These are phyloP conservation scores for Aureobasidium sp. DNA, from an alignment of 2,329 filamentous ascomycete genomes.

Conservation along the genomic window DNA sequence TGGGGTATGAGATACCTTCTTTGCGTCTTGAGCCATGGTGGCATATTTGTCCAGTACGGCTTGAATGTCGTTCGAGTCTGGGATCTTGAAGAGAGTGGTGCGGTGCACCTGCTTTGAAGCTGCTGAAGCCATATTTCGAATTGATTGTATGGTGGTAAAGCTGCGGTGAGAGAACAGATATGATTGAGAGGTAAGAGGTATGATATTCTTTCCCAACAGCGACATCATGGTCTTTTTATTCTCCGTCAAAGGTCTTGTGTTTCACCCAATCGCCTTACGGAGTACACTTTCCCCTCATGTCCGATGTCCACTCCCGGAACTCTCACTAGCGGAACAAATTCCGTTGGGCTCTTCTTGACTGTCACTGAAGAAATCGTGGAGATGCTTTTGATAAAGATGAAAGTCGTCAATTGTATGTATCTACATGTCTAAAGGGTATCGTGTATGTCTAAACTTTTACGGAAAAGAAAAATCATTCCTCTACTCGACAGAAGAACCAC, in stretches of 20 bases:
- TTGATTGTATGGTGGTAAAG: not conserved
- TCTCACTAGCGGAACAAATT: not conserved
- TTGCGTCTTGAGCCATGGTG: slow-evolving; percentile 33
- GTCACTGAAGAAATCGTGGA: not conserved
- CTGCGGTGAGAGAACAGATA: not conserved
- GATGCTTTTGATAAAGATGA: not conserved
- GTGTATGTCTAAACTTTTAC: not conserved
- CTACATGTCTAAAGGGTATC: slow-evolving; percentile 5
- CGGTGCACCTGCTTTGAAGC: slow-evolving; percentile 30
- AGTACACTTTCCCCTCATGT: slow-evolving; percentile 1
- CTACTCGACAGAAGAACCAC: slow-evolving; percentile 13
- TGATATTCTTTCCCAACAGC: not conserved
- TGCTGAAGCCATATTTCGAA: not conserved
- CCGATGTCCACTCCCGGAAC: not conserved
- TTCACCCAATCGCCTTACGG: not conserved
- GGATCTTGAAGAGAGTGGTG: slow-evolving; percentile 47
- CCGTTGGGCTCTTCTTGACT: not conserved
- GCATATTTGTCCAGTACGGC: slow-evolving; percentile 38
- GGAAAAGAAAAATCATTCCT: not conserved
- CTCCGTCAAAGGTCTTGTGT: not conserved
- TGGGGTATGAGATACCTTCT: too few relatives aligned
- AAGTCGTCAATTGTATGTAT: not conserved
- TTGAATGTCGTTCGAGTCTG: slow-evolving; percentile 36
- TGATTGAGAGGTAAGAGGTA: not conserved
- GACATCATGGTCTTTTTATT: not conserved